phyloP scores from a whole-genome alignment of 345 rosid species.

The Aquilaria yunnanensis region DNA sequence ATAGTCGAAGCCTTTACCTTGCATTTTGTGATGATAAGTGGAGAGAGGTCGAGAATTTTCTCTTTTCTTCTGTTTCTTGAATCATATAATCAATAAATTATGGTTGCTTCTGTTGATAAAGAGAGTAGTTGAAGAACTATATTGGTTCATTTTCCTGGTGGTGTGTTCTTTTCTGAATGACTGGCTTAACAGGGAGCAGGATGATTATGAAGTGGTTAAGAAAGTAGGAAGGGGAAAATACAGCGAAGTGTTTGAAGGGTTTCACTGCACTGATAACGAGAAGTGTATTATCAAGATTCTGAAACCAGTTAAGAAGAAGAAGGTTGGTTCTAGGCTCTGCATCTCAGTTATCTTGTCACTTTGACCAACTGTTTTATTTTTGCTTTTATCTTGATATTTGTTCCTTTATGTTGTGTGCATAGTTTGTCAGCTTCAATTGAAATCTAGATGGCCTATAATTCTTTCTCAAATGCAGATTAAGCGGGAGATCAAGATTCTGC shows the following conservation, averaged over 20 bases:
- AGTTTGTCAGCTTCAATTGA: too few relatives aligned
- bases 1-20: too few relatives aligned
- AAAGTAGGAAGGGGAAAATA: constrained; percentile 97
- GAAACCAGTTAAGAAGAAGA: constrained; percentile 97
- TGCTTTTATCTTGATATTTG: too few relatives aligned
- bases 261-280: constrained; percentile 72
- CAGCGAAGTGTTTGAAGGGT: constrained; percentile 96
- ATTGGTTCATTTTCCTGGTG: neutral
- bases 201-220: constrained; percentile 92
- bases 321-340: constrained; percentile 35
- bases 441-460: too few relatives aligned
- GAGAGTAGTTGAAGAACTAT: too few relatives aligned
- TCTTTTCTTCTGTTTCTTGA: neutral
- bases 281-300: constrained; percentile 92
- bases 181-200: constrained; percentile 60
- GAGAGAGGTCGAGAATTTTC: neutral
- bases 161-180: neutral
- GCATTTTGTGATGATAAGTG: too few relatives aligned
- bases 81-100: neutral
- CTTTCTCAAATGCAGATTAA: constrained; percentile 52
- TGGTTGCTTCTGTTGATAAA: neutral
- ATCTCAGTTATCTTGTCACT: too few relatives aligned
- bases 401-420: too few relatives aligned
- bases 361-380: too few relatives aligned
- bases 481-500: constrained; percentile 95